Percentiles rank a stretch among this genome's conserved stretches.
Evolutionary conservation across 169 alveolate species (phyloP).

Genomic region (Plasmodium cynomolgi): DNA sequence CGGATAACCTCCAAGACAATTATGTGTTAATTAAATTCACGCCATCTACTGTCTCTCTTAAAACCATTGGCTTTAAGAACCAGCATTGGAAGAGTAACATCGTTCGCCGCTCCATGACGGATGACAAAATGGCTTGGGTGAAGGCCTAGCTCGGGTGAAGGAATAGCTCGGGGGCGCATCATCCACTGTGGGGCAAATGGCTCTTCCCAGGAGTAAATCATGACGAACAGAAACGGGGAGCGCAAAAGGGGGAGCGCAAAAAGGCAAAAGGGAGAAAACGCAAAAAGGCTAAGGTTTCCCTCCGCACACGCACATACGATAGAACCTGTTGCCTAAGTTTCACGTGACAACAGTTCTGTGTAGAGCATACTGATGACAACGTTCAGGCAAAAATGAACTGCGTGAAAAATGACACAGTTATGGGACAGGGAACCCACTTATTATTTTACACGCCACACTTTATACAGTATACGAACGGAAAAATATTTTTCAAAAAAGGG

Average conservation of each 20-base stretch:
- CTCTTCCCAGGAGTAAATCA: background rate
- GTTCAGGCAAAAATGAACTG: background rate
- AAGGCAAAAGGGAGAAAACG: too few species aligned
- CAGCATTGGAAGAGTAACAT: conserved; percentile 59
- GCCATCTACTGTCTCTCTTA: conserved; percentile 33
- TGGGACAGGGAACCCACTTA: background rate
- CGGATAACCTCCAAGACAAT: conserved; percentile 35
- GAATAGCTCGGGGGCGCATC: background rate
- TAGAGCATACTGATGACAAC: background rate
- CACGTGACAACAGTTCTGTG: background rate
- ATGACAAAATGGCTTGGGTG: conserved; percentile 60
- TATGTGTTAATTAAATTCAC: conserved; percentile 63
- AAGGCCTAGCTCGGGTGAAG: conserved; percentile 13
- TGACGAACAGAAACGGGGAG: background rate
- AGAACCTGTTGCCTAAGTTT: background rate
- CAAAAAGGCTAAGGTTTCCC: background rate
- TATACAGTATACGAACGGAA: background rate
- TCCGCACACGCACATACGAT: background rate
- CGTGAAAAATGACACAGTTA: background rate
- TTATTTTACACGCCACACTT: background rate
- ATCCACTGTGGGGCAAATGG: background rate
- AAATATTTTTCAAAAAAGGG: too few species aligned
- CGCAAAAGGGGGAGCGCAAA: too few species aligned
- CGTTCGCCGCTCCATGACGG: conserved; percentile 4
- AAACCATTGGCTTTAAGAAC: conserved; percentile 56